phyloP scores from a whole-genome alignment of 2,329 filamentous ascomycete species.

The Biscogniauxia mediterranea region DNA sequence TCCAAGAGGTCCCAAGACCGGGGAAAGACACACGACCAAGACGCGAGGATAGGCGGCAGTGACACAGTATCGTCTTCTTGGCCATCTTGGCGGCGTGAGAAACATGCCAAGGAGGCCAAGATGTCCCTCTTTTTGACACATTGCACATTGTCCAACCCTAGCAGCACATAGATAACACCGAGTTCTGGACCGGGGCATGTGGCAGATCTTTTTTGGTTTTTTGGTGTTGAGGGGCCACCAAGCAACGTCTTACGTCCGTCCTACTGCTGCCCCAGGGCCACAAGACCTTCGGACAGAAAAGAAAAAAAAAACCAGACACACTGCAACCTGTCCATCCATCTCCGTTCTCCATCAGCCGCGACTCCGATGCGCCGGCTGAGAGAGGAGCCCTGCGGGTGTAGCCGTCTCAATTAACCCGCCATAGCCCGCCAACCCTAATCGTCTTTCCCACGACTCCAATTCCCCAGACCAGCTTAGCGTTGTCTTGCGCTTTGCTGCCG shows the following conservation, averaged over 20 bases:
- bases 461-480: constrained; percentile 21
- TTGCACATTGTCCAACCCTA: neutral
- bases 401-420: constrained; percentile 19
- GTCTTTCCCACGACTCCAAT: constrained; percentile 14
- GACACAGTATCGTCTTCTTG: constrained; percentile 27
- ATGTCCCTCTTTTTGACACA: constrained; percentile 9
- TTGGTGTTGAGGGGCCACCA: neutral
- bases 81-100: constrained; percentile 27
- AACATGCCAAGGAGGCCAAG: constrained; percentile 20
- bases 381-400: constrained; percentile 22
- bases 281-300: neutral
- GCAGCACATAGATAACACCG: neutral
- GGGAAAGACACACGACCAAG: constrained; percentile 17
- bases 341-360: constrained; percentile 10
- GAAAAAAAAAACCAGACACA: no score
- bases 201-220: neutral
- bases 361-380: constrained; percentile 18
- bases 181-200: neutral
- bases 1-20: constrained; percentile 13
- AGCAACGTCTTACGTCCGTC: no score
- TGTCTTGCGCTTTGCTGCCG: constrained; percentile 15
- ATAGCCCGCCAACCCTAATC: constrained; percentile 17
- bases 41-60: constrained; percentile 20
- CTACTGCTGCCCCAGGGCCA: no score
- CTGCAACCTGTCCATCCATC: no score